phyloP scores from a whole-genome alignment of 306 rosid genomes.

The Potentilla sterilis region DNA sequence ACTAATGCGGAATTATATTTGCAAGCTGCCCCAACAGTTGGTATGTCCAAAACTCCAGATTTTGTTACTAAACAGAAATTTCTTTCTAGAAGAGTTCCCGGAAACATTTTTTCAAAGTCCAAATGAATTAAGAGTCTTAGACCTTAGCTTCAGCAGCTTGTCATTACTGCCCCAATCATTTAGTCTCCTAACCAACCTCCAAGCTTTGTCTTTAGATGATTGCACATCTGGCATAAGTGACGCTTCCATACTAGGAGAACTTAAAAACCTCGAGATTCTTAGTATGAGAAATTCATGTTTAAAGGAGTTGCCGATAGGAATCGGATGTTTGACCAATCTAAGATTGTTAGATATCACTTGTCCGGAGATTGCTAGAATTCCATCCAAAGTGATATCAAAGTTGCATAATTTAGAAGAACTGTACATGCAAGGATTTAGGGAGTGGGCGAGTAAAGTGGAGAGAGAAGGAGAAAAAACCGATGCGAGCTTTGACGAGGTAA shows the following conservation, averaged over 20 bases:
- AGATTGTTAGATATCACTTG: not conserved
- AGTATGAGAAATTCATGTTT: not conserved
- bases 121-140: not conserved
- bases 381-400: too few relatives aligned
- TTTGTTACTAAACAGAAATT: not conserved
- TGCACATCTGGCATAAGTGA: not conserved
- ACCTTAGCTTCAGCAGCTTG: not conserved
- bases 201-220: not conserved
- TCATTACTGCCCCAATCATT: not conserved
- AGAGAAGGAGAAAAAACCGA: too few relatives aligned
- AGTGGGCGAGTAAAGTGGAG: too few relatives aligned
- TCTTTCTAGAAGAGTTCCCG: not conserved
- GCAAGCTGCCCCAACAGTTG: not conserved
- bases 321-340: not conserved
- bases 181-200: not conserved
- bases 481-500: too few relatives aligned
- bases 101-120: not conserved
- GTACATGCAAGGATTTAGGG: too few relatives aligned
- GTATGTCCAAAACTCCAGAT: constrained; percentile 18
- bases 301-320: not conserved
- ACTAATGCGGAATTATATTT: not conserved
- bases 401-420: too few relatives aligned
- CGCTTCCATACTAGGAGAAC: not conserved
- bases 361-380: not conserved
- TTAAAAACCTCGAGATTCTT: not conserved